phyloP scores from a whole-genome alignment of 371 early-diverging fungal genomes.

The Lichtheimia corymbifera region DNA sequence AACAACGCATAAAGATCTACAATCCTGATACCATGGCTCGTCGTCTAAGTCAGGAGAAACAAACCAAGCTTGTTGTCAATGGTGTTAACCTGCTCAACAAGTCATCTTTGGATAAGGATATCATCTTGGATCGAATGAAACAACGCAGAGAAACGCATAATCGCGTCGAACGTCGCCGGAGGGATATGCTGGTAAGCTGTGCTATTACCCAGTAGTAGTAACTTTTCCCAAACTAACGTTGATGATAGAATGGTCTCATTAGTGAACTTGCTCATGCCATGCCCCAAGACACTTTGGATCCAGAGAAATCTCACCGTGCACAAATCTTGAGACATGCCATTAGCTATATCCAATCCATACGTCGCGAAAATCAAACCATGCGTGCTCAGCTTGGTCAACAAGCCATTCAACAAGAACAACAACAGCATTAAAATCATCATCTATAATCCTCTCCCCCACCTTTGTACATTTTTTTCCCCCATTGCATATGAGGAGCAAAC shows the following conservation, averaged over 20 bases:
- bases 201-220: no score
- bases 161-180: constrained; percentile 56
- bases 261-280: constrained; percentile 20
- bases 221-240: neutral
- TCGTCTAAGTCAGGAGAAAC: constrained; percentile 15
- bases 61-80: constrained; percentile 32
- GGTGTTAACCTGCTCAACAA: constrained; percentile 61
- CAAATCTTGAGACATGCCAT: constrained; percentile 26
- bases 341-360: constrained; percentile 23
- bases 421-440: constrained; percentile 4
- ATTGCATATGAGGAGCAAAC: neutral
- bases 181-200: constrained; percentile 40
- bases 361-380: constrained; percentile 19
- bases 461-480: neutral
- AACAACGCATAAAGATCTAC: constrained; percentile 22
- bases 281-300: constrained; percentile 7
- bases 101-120: constrained; percentile 51
- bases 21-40: constrained; percentile 24
- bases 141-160: constrained; percentile 58
- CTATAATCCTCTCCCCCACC: neutral
- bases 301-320: constrained; percentile 23
- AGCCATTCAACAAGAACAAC: constrained; percentile 6
- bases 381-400: constrained; percentile 9
- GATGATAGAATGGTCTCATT: constrained; percentile 19
- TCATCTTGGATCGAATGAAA: constrained; percentile 51